These are phyloP conservation scores for Eucalyptus rudis DNA, from an alignment of 345 rosid genomes.

Conservation along the genomic window DNA sequence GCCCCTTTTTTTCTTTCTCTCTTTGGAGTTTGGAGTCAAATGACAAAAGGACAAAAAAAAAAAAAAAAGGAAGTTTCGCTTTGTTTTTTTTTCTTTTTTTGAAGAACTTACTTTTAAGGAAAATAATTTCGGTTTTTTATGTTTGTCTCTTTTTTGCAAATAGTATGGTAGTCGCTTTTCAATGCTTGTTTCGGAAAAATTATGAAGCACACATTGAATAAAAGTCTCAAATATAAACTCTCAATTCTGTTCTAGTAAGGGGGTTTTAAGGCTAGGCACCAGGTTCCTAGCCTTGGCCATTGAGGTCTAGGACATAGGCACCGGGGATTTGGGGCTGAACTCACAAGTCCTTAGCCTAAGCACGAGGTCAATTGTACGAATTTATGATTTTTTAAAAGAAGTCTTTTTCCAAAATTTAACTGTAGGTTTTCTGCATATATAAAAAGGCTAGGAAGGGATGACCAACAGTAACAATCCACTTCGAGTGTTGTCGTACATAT, in stretches of 20 bases:
- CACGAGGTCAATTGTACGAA: not conserved
- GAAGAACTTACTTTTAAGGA: not conserved
- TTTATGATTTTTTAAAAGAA: not conserved
- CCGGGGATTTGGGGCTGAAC: not conserved
- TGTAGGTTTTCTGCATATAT: not conserved
- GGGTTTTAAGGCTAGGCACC: accelerated
- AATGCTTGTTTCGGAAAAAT: not conserved
- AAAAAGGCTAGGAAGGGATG: not conserved
- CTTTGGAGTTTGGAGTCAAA: not conserved
- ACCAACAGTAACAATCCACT: accelerated
- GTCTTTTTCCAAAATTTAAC: not conserved
- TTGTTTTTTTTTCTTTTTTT: not conserved
- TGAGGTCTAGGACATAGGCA: not conserved
- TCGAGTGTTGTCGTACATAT: not conserved
- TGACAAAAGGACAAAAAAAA: not conserved
- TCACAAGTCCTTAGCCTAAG: accelerated
- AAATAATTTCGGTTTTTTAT: not conserved
- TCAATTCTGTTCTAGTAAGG: accelerated
- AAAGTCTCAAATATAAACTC: not conserved
- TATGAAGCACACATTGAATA: not conserved
- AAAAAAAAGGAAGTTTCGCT: not conserved
- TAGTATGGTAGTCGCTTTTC: not conserved
- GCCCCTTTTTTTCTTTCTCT: not conserved
- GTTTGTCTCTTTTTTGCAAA: not conserved
- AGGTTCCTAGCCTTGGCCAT: not conserved